These are phyloP conservation scores for Solanum gracilifrons DNA, from an alignment of 257 asterid genomes.

Conservation along the genomic window DNA sequence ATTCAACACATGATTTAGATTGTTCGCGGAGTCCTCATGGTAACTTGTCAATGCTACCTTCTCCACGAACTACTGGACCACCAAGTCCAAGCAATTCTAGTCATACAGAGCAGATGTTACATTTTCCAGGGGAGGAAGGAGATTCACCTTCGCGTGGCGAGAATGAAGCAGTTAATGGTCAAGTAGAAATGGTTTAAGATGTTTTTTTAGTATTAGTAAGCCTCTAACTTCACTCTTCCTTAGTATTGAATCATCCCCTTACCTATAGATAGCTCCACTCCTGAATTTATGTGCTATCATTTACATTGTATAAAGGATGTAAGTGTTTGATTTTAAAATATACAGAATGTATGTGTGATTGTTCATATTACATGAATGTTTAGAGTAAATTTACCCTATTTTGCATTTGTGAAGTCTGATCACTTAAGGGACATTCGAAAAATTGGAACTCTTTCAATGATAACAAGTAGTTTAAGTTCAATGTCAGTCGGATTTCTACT, in stretches of 20 bases:
- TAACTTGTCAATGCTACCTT: neutral
- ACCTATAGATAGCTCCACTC: neutral
- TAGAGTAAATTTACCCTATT: too few relatives aligned
- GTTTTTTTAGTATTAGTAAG: neutral
- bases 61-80: slow-evolving; percentile 4
- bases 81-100: slow-evolving; percentile 25
- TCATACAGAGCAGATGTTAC: slow-evolving; percentile 7
- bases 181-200: neutral
- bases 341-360: neutral
- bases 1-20: neutral
- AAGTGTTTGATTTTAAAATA: too few relatives aligned
- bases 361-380: too few relatives aligned
- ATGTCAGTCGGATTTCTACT: too few relatives aligned
- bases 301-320: too few relatives aligned
- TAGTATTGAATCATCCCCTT: neutral
- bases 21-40: slow-evolving; percentile 12
- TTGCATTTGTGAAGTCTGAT: too few relatives aligned
- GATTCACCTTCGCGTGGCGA: neutral
- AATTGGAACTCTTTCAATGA: too few relatives aligned
- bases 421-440: too few relatives aligned
- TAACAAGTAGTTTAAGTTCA: too few relatives aligned
- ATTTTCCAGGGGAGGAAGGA: neutral
- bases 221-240: neutral
- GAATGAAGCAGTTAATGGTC: neutral
- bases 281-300: neutral